Base-by-base conservation (phyloP, 2,329 filamentous ascomycete species). In the Aureobasidium namibiae region DNA sequence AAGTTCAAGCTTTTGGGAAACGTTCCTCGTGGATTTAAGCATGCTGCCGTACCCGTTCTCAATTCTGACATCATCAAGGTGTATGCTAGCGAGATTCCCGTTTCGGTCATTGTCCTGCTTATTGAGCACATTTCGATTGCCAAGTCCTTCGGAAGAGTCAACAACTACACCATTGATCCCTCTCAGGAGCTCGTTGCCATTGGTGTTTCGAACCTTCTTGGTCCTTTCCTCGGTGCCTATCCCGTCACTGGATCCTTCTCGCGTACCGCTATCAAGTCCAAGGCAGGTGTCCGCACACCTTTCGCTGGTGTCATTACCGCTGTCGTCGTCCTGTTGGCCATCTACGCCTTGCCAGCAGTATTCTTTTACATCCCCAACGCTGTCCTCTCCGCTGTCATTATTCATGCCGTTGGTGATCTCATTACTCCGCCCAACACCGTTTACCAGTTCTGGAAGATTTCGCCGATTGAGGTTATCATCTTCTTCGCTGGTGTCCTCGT, bases 61-160 rank as follows among this genome's bases (percentile, higher is more conserved):
- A 84, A 88, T 64, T 73, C 72, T 0, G 72, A 78, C 0, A 82
- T 96, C 54, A 82, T 96, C 68, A 79, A 76, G 1, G 75, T 83
- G 0, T 90, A 95, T 68, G 79, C 82, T 1, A 78, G 79, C 44
- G 81, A 96, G 63, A 77, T 97, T 4, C 94, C 94, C 0, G 88
- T 89, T 8, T 87, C 88, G 0, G 86, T 96, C 56, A 95, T 97
- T 64, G 92, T 99, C n/a, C 80, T 97, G 60, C 80, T 97, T 36
- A 95, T 97, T 62, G 94, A 97, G 74, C 92, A 97, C 71, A 96
- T 97, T 67, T 91, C 92, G 49, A 96, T 97, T 63, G 90, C 92
- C 18, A 99, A 97, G 73, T 96, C 92, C 0, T 97, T 99, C 66
- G 94, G 94, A 10, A 84, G 92, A 61, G 83, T 96, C 67, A 97